Conservation (phyloP, 345 rosid genomes). For the Iberis pinnata region DNA sequence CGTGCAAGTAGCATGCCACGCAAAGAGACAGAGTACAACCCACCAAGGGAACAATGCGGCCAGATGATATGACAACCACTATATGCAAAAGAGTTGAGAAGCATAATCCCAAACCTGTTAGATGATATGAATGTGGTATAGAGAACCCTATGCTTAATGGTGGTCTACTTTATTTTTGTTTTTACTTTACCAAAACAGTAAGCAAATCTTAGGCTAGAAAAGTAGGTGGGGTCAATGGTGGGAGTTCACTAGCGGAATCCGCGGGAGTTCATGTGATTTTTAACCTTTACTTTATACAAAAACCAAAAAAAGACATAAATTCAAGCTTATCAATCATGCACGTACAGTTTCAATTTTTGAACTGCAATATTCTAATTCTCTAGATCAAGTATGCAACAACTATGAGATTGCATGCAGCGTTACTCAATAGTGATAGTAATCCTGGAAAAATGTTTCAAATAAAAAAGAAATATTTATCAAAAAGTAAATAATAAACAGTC, state of each 20-base stretch:
- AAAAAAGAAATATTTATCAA: neutral
- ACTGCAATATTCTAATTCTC: conserved; percentile 6
- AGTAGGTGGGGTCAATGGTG: conserved; percentile 28
- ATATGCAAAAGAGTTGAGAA: conserved; percentile 17
- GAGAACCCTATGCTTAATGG: conserved; percentile 24
- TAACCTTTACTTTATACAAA: conserved; percentile 28
- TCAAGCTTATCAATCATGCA: conserved; percentile 24
- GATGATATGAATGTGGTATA: conserved; percentile 27
- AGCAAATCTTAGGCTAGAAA: conserved; percentile 20
- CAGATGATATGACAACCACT: conserved; percentile 40
- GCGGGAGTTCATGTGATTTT: conserved; percentile 79
- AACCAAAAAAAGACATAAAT: conserved; percentile 12
- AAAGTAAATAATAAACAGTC: neutral
- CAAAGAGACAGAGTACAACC: conserved; percentile 32
- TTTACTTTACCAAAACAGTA: conserved; percentile 13
- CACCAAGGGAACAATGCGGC: conserved; percentile 35
- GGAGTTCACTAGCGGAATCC: conserved; percentile 43
- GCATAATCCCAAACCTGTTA: conserved; percentile 7
- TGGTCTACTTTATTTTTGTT: neutral
- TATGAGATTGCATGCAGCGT: conserved; percentile 12
- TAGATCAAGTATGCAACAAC: conserved; percentile 5
- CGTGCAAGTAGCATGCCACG: conserved; percentile 12
- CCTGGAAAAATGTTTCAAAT: neutral
- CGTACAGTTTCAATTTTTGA: neutral
- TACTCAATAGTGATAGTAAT: neutral